Conservation (phyloP, 2,329 filamentous ascomycete genomes). For the Fusarium sp. region DNA sequence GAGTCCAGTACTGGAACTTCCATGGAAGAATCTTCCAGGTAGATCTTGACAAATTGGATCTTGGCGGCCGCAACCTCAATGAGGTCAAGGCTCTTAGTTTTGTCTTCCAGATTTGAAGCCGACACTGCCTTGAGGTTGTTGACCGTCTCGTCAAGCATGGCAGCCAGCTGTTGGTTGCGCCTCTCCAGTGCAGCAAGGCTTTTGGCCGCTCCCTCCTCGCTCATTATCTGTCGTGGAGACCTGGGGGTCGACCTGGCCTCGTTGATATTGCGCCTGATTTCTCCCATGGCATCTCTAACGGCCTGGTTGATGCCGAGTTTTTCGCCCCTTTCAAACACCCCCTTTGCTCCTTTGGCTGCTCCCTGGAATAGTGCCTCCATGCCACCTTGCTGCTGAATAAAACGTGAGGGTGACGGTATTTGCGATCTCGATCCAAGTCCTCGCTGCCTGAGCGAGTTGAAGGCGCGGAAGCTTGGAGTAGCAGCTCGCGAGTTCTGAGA, state of each 20-base stretch:
- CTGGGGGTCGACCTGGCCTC: conserved; percentile 62
- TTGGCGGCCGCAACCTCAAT: conserved; percentile 72
- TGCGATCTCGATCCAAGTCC: conserved; percentile 58
- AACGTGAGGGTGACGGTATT: conserved; percentile 60
- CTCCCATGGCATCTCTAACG: conserved; percentile 83
- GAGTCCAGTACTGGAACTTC: conserved; percentile 56
- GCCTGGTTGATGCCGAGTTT: conserved; percentile 84
- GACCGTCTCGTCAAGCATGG: conserved; percentile 76
- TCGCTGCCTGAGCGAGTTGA: conserved; percentile 55
- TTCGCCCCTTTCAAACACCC: conserved; percentile 78
- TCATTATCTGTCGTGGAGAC: conserved; percentile 51
- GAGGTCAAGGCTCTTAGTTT: conserved; percentile 62
- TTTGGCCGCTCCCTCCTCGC: conserved; percentile 49
- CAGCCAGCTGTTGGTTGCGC: conserved; percentile 75
- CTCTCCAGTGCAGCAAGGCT: conserved; percentile 67
- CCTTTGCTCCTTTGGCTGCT: conserved; percentile 81
- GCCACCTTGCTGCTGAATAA: conserved; percentile 69
- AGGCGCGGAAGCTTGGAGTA: conserved; percentile 52
- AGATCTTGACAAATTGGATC: conserved; percentile 73
- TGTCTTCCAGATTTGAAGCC: conserved; percentile 61
- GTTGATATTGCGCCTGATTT: conserved; percentile 82
- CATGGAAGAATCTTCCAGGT: conserved; percentile 69
- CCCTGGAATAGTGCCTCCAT: conserved; percentile 81
- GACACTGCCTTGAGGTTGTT: conserved; percentile 72
- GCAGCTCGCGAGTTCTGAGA: conserved; percentile 44